Conservation (phyloP, 1,139 yeast species). For the Geotrichum reessii region DNA sequence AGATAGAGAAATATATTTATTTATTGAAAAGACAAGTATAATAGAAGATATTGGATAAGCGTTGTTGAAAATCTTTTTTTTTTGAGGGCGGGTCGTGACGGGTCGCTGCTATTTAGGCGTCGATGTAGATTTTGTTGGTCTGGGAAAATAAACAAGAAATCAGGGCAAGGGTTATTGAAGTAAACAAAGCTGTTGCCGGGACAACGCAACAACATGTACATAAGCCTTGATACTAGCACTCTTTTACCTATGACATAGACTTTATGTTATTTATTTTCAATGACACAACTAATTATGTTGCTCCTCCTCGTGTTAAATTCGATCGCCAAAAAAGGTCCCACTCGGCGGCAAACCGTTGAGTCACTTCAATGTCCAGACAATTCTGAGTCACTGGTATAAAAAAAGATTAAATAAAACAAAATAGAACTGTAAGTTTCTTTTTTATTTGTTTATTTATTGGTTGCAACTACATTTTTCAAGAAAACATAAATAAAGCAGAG, state of each 20-base stretch:
- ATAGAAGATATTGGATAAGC: too few species aligned
- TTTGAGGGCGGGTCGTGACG: not conserved
- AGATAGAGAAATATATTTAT: too few species aligned
- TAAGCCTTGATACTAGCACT: too few species aligned
- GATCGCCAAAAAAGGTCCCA: not conserved
- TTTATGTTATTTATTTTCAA: not conserved
- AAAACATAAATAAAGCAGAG: not conserved
- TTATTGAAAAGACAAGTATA: not conserved
- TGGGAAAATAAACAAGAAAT: not conserved
- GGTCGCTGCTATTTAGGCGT: not conserved
- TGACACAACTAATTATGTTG: not conserved
- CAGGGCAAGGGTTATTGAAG: conserved; percentile 6
- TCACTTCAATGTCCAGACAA: not conserved
- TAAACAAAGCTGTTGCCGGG: conserved; percentile 7
- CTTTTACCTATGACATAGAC: not conserved
- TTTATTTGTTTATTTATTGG: too few species aligned
- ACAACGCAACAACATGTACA: too few species aligned
- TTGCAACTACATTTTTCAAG: too few species aligned
- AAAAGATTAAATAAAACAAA: not conserved
- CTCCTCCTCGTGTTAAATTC: not conserved
- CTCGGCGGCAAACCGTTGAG: not conserved
- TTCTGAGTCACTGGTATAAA: not conserved
- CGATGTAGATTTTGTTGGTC: not conserved
- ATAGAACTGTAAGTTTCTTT: too few species aligned
- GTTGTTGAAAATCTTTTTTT: too few species aligned